Base-by-base conservation (phyloP, 768 basidiomycete species). In the Leucogyrophana mollusca region DNA sequence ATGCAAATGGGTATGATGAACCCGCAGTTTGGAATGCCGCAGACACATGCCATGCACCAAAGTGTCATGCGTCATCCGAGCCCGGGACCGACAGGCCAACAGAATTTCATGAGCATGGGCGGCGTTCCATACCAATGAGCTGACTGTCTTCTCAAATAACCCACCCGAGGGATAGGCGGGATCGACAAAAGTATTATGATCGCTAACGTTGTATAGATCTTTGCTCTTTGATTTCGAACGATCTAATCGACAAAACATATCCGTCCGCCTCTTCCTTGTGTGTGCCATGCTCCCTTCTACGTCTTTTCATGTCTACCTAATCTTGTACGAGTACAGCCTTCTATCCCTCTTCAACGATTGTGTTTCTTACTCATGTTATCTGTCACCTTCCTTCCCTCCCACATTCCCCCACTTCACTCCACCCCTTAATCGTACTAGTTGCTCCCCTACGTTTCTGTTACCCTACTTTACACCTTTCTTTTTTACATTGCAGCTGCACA, bases 21-120 rank as follows among this genome's bases (percentile, higher is more conserved):
- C 18, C 55, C 69, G 13, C 74, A 79, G 43, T 82, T 77, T 56
- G 75, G 73, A 20, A 76, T 74, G 38, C 68, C 72, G 13, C 78
- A 82, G 53, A 74, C 78, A 32, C 85, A 86, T 51, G 79, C 86
- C n/a, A 88, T 90, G 82, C 87, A 89, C 44, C 83, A 85, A 58
- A 89, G 86, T 53, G 85, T 90, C 46, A 84, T 91, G 87, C 79
- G 89, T 49, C 85, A 91, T 64, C 79, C 86, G 10, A 87, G 80
- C 60, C 85, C 87, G 11, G 77, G 72, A 11, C 83, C 82, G 9
- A 59, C 71, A 42, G 68, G 63, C 14, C 66, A 65, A 44, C 75
- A 74, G 50, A 70, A 66, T 18, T 77, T 74, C 55, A 73, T 76
- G 66, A 69, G 62, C 36, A 71, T 72, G 62, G 64, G 68, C 36